Conservation (phyloP, 768 basidiomycete species). For the Nidularia pulvinata region DNA sequence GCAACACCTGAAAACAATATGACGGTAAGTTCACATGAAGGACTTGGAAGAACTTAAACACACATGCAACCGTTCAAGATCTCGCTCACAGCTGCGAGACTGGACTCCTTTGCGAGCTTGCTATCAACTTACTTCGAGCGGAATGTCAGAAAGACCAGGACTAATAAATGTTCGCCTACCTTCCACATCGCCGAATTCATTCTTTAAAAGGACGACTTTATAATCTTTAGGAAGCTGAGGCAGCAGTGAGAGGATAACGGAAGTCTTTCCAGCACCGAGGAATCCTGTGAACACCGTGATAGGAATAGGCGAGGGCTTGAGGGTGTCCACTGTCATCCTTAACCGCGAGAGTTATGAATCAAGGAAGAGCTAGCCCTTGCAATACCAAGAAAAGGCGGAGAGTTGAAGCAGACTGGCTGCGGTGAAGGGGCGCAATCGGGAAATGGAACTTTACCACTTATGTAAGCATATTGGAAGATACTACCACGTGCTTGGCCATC, state of each 20-base stretch:
- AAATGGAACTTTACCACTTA: no score
- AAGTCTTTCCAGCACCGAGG: conserved; percentile 81
- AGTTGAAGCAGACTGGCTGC: no score
- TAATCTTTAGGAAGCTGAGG: conserved; percentile 84
- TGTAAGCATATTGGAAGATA: no score
- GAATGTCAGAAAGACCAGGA: no score
- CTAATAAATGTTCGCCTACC: no score
- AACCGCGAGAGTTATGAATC: no score
- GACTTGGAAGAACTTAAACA: conserved; percentile 18
- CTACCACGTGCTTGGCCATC: no score
- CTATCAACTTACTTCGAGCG: conserved; percentile 68
- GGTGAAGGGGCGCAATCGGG: no score
- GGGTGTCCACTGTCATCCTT: background rate
- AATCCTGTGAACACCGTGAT: conserved; percentile 98
- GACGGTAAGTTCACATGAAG: background rate
- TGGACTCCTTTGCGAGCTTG: conserved; percentile 84
- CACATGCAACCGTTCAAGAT: conserved; percentile 97
- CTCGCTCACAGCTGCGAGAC: conserved; percentile 85
- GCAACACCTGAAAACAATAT: conserved; percentile 64
- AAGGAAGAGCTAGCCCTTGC: no score
- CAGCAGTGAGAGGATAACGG: conserved; percentile 80
- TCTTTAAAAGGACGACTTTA: conserved; percentile 90
- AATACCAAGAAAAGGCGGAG: no score
- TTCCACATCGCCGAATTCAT: conserved; percentile 95
- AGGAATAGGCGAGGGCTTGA: conserved; percentile 49